Evolutionary conservation across 106 monocot genomes (phyloP).

Genomic region (Cymbidium sinense): DNA sequence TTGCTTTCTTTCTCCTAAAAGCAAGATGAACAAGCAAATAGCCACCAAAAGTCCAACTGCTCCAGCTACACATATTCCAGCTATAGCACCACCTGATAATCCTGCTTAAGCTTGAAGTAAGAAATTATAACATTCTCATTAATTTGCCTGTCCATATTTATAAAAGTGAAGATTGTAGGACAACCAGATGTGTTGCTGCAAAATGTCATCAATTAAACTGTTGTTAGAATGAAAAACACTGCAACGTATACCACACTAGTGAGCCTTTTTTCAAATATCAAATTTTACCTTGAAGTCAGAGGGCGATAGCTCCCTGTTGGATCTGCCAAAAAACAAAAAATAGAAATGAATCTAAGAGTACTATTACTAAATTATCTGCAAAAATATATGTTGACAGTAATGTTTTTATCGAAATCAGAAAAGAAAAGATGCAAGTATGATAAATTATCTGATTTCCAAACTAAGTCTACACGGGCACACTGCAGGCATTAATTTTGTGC

Average conservation of each 20-base stretch:
- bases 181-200: slow-evolving; percentile 40
- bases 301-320: slow-evolving; percentile 48
- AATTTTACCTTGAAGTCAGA: slow-evolving; percentile 37
- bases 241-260: no score
- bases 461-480: no score
- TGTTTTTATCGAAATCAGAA: no score
- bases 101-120: slow-evolving; percentile 21
- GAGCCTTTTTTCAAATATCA: background rate
- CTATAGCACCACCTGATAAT: slow-evolving; percentile 52
- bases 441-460: no score
- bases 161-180: background rate
- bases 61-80: slow-evolving; percentile 59
- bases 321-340: slow-evolving; percentile 35
- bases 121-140: slow-evolving; percentile 7
- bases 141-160: slow-evolving; percentile 10
- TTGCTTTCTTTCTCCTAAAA: slow-evolving; percentile 45
- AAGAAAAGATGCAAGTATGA: no score
- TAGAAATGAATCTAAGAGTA: background rate
- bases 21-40: slow-evolving; percentile 25
- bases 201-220: background rate
- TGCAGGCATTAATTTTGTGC: no score
- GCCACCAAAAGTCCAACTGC: slow-evolving; percentile 22
- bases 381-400: no score
- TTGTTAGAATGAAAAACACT: no score
- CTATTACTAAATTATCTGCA: no score